Evolutionary conservation across 164 flowering plant species (phyloP).

Genomic region (Brasenia schreberi): DNA sequence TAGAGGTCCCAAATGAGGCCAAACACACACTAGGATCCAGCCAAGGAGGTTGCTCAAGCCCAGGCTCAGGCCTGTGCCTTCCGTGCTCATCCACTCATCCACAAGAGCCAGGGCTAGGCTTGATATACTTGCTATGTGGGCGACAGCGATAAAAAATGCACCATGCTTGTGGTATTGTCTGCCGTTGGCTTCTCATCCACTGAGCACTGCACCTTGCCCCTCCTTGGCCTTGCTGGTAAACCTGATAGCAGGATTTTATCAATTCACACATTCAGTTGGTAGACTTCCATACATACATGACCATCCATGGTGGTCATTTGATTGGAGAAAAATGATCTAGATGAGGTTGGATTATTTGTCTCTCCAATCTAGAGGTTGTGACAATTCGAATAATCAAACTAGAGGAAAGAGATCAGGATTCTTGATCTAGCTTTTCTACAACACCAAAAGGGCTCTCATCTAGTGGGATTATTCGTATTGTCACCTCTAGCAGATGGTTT

Average conservation of each 20-base stretch:
- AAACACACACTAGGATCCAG: conserved; percentile 80
- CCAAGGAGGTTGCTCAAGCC: conserved; percentile 87
- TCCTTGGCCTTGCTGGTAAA: conserved; percentile 27
- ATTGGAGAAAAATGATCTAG: no score
- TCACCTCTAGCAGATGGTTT: no score
- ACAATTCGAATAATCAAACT: no score
- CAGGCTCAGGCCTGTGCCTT: conserved; percentile 88
- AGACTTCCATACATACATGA: no score
- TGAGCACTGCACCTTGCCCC: conserved; percentile 39
- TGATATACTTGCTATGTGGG: conserved; percentile 26
- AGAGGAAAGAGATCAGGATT: no score
- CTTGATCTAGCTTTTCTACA: no score
- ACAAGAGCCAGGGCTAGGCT: conserved; percentile 65
- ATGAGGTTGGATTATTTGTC: no score
- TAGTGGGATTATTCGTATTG: no score
- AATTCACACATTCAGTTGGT: no score
- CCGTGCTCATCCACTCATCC: conserved; percentile 91
- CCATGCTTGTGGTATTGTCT: conserved; percentile 16
- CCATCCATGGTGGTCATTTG: no score
- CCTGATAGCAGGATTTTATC: conserved; percentile 13
- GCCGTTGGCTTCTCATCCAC: conserved; percentile 17
- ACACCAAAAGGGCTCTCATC: no score
- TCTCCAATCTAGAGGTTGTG: no score
- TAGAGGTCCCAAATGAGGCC: conserved; percentile 81
- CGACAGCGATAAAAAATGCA: conserved; percentile 31